A percentile compares a stretch with the other conserved stretches of the same genome.
phyloP scores from a whole-genome alignment of 768 basidiomycete genomes.

The Tulasnella sp. region DNA sequence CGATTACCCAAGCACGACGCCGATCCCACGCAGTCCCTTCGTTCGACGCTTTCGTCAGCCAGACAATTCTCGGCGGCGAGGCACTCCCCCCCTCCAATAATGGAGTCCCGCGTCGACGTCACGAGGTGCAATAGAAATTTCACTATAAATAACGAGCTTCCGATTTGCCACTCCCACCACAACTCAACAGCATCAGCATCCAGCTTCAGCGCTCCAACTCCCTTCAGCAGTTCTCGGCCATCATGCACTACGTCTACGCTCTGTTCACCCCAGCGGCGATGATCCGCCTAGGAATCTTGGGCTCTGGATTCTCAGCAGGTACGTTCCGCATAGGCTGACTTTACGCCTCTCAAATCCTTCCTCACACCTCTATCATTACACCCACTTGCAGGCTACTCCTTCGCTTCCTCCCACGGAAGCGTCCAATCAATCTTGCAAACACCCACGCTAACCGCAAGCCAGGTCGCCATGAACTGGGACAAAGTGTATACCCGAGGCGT shows the following conservation, averaged over 20 bases:
- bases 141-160: background rate
- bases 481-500: background rate
- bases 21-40: background rate
- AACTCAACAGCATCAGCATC: background rate
- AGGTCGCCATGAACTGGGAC: constrained; percentile 2
- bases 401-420: constrained; percentile 1
- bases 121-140: background rate
- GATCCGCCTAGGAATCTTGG: constrained; percentile 1
- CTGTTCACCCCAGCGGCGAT: background rate
- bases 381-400: background rate
- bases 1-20: too few species aligned
- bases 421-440: background rate
- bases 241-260: background rate
- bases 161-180: background rate
- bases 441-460: background rate
- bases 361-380: background rate
- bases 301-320: constrained; percentile 7
- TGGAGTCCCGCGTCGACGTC: background rate
- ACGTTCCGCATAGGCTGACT: background rate
- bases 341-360: background rate
- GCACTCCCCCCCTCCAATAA: too few species aligned
- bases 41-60: background rate
- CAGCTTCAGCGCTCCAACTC: background rate
- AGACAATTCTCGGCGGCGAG: background rate
- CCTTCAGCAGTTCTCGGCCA: background rate